phyloP scores from a whole-genome alignment of 2,329 filamentous ascomycete genomes.

The Stagonosporopsis vannaccii region DNA sequence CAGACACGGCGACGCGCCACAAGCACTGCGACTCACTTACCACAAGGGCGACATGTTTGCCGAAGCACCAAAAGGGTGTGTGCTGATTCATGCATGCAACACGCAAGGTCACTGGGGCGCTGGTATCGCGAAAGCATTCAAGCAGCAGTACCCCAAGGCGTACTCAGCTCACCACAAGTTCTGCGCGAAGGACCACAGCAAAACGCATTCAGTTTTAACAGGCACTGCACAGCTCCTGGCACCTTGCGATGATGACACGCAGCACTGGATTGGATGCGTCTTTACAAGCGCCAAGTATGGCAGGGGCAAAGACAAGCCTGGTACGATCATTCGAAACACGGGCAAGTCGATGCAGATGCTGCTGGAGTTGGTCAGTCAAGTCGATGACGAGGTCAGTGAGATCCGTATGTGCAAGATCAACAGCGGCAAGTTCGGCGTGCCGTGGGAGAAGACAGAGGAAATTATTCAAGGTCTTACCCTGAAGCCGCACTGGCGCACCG shows the following conservation, averaged over 20 bases:
- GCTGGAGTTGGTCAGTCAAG: conserved; percentile 51
- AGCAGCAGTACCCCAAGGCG: conserved; percentile 58
- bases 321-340: conserved; percentile 59
- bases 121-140: conserved; percentile 65
- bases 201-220: conserved; percentile 37
- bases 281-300: conserved; percentile 64
- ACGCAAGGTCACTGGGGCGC: conserved; percentile 64
- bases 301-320: conserved; percentile 50
- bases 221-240: conserved; percentile 64
- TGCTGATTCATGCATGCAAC: conserved; percentile 68
- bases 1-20: background rate
- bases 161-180: conserved; percentile 57
- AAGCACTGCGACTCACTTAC: conserved; percentile 23
- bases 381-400: conserved; percentile 26
- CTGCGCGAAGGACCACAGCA: conserved; percentile 49
- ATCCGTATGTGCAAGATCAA: conserved; percentile 65
- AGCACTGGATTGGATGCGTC: conserved; percentile 65
- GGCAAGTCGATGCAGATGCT: conserved; percentile 58
- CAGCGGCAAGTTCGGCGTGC: conserved; percentile 63
- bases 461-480: conserved; percentile 48
- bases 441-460: conserved; percentile 59
- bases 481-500: conserved; percentile 29
- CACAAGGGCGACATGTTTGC: conserved; percentile 60
- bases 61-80: conserved; percentile 55
- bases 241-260: conserved; percentile 50